Base-by-base conservation (phyloP, 345 rosid species). In the Eucalyptus decipiens region DNA sequence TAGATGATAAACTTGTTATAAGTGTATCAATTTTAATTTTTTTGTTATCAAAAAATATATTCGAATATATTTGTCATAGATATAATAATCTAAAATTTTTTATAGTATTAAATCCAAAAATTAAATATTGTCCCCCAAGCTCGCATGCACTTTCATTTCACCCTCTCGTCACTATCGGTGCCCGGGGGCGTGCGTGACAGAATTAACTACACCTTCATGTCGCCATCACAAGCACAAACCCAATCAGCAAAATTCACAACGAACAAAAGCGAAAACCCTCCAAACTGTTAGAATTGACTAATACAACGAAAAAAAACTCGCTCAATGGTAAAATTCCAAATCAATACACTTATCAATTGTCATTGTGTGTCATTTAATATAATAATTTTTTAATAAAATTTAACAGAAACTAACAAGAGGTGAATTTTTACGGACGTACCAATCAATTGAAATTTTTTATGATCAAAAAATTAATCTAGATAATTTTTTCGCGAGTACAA, bases 381-480 rank as follows among this genome's bases (percentile, higher is more conserved):
- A 52, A 52, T 52, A 52, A 8, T 19, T 52, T 52, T 1, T 3
- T 52, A 3, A 51, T 51, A 51, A 51, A 51, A 51, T 52, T 52
- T 7, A 3, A 52, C 0, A 1, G 0, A 0, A 52, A 1, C 4
- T 52, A 51, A 0, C 1, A 3, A 1, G 7, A 1, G 1, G 1
- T 52, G 56, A 52, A 19, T 52, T 52, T 19, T 52, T 52, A 52
- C 0, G 7, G 1, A 52, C 2, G 2, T 19, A 52, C 10, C 4
- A 52, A 19, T 0, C 4, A 52, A 19, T 0, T 52, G 0, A 19
- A 52, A 7, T 52, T 18, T 52, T 52, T 19, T 7, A 3, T 19
- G 56, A 52, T 52, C 1, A 52, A 52, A 52, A 52, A 19, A 2
- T 52, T 52, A 52, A 52, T 3, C 0, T 52, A 19, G 9, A 18